Base-by-base conservation (phyloP, 331 rosid species). In the Stylosanthes scabra region DNA sequence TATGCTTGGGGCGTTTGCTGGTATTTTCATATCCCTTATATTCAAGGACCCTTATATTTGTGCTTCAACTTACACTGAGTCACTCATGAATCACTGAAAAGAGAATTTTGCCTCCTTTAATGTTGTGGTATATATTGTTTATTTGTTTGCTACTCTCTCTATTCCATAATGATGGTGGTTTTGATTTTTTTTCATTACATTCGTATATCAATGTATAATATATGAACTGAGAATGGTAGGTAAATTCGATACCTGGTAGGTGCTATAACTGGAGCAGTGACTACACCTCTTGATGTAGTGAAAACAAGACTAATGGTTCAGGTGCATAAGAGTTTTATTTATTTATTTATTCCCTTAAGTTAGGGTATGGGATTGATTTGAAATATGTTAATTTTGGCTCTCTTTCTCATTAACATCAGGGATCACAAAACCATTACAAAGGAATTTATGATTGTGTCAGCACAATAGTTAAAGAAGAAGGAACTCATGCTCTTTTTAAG, bases 1-100 rank as follows among this genome's bases (percentile, higher is more conserved):
- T 59, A 76, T 89, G 76, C 83, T 92, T 63, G 97, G 97, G 61
- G 96, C 97, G 74, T 81, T 89, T 66, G 89, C 97, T 55, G 97
- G 96, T 90, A 88, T 2, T 51, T 42, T 55, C 54, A 66, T 55
- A 66, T 56, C 31, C 40, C 13, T 70, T 65, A 28, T 28, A 70
- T 56, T 63, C 34, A 41, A 59, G 59, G 66, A 67, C 12, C 66
- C 34, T 71, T 59, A 42, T 70, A 14, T 55, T 63, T 63, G 57
- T 70, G 64, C 20, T 29, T 46, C 55, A 46, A 5, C 31, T 63
- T 45, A 63, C 31, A 63, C 45, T 14, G 59, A 46, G 4, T 62
- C 46, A 2, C 63, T 25, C 39, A 45, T 54, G 15, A 70, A 67
- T 63, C 45, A 12, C 34, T 63, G 52, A 16, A 27, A 54, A 70